A percentile compares a stretch with the other conserved stretches of the same genome.
These are phyloP conservation scores for Hygrophorus pudorinus DNA, from an alignment of 768 basidiomycete species.

Conservation along the genomic window DNA sequence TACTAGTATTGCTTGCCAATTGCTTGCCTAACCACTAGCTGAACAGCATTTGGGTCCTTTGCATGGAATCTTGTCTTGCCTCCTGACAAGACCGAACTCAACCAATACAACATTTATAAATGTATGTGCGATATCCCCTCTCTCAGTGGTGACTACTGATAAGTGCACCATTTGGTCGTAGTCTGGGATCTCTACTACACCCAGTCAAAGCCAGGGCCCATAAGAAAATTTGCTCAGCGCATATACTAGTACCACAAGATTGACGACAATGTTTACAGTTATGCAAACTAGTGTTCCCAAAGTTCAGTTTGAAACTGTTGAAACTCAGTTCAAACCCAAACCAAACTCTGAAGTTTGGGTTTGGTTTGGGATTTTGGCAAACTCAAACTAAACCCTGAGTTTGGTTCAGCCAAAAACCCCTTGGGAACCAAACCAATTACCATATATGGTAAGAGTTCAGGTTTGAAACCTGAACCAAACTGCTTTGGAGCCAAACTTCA, in stretches of 20 bases:
- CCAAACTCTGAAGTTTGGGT: too few species aligned
- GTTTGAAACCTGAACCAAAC: too few species aligned
- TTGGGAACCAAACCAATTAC: too few species aligned
- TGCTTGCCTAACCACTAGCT: neutral
- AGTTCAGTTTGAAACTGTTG: too few species aligned
- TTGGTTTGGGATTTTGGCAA: too few species aligned
- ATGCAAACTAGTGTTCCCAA: too few species aligned
- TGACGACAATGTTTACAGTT: neutral
- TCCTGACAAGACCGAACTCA: neutral
- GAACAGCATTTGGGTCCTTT: neutral
- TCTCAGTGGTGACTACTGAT: neutral
- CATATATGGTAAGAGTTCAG: too few species aligned
- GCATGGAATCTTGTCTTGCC: neutral
- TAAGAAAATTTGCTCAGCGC: neutral
- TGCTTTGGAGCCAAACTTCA: too few species aligned
- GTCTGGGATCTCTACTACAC: neutral
- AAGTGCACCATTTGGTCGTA: neutral
- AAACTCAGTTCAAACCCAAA: too few species aligned
- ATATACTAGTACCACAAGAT: neutral
- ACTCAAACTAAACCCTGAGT: too few species aligned
- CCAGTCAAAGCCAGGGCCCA: neutral
- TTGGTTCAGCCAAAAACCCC: too few species aligned
- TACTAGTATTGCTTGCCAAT: neutral
- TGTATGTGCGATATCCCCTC: neutral
- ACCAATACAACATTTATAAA: neutral